Evolutionary conservation across 169 alveolate species (phyloP).

Genomic region (Plasmodium adleri): DNA sequence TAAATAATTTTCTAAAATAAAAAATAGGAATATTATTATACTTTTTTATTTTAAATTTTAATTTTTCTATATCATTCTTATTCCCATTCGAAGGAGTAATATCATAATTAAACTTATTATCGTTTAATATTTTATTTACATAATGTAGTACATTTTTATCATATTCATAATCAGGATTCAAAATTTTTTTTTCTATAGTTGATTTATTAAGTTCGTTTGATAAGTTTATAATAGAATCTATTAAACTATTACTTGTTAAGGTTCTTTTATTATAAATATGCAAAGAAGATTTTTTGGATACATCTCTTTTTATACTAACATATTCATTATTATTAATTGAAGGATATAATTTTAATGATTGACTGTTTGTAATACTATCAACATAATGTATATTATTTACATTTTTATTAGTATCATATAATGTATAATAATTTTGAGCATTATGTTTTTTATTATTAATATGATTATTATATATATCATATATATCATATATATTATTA

Average conservation of each 20-base stretch:
- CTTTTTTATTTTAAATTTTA: constrained; percentile 29
- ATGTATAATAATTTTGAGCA: background rate
- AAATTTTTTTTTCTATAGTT: constrained; percentile 17
- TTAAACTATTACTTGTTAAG: constrained; percentile 59
- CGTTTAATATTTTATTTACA: constrained; percentile 36
- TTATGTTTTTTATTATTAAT: constrained; percentile 3
- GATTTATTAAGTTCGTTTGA: constrained; percentile 48
- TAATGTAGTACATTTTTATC: constrained; percentile 36
- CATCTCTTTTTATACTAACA: constrained; percentile 23
- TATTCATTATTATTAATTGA: constrained; percentile 15
- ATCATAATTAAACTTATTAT: constrained; percentile 19
- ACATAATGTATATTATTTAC: constrained; percentile 3
- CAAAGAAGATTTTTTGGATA: background rate
- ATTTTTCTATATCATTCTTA: constrained; percentile 36
- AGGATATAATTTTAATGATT: constrained; percentile 8
- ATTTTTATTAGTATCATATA: constrained; percentile 1
- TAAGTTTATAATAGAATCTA: constrained; percentile 60
- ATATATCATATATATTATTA: constrained; percentile 1
- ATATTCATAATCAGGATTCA: constrained; percentile 29
- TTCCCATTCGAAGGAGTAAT: constrained; percentile 21
- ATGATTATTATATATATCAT: constrained; percentile 18
- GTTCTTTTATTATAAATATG: constrained; percentile 3
- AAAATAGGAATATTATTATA: constrained; percentile 37
- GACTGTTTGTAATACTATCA: constrained; percentile 1
- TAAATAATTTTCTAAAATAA: constrained; percentile 41